phyloP scores from a whole-genome alignment of 1,284 basidiomycete genomes.

The Ceratobasidium sp. region DNA sequence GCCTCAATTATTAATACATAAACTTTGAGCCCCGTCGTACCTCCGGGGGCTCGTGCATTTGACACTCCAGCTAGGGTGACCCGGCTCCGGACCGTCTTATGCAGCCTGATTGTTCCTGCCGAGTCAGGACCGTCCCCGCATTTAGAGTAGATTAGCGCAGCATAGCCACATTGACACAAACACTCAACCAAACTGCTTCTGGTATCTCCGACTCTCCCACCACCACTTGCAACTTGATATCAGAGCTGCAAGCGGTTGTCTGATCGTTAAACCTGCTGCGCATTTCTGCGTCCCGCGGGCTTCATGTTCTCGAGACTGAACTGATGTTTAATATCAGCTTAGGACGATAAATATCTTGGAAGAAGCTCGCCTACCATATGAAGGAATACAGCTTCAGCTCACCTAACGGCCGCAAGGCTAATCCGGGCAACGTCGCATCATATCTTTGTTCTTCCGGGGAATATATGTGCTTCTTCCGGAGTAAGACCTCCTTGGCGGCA shows the following conservation, averaged over 20 bases:
- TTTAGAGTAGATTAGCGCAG: no score
- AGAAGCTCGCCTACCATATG: conserved; percentile 10
- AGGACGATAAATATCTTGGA: neutral
- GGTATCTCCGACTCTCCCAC: no score
- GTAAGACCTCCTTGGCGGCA: neutral
- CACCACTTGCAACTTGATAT: no score
- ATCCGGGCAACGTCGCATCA: conserved; percentile 22
- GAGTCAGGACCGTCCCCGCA: no score
- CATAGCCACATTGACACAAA: no score
- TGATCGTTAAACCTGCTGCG: neutral
- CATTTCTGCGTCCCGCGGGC: neutral
- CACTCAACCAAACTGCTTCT: no score
- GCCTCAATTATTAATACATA: no score
- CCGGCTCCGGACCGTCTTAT: no score
- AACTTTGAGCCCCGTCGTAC: no score
- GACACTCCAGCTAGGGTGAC: no score
- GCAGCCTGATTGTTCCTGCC: no score
- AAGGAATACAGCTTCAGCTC: conserved; percentile 1
- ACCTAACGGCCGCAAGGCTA: conserved; percentile 12
- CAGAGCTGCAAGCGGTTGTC: neutral
- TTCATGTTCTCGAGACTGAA: neutral
- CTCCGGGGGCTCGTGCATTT: no score
- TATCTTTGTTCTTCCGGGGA: conserved; percentile 10
- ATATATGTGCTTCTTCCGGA: neutral
- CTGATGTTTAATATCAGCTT: neutral